Base-by-base conservation (phyloP, 805 yeast species). In the Cyberlindnera veronae region DNA sequence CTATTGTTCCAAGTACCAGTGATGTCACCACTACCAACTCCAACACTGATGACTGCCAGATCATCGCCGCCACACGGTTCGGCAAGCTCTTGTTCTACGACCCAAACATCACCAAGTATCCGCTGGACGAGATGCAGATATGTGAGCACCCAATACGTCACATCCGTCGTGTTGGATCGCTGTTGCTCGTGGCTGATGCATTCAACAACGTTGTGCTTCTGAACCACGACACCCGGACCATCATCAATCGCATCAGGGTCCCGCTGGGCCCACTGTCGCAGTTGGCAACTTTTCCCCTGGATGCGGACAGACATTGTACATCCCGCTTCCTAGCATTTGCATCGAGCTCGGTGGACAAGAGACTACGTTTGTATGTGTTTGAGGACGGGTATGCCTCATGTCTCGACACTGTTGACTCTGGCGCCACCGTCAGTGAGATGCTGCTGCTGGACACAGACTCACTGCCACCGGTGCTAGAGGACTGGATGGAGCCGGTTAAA, bases 1-100 rank as follows among this genome's bases (percentile, higher is more conserved):
- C 43, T 5, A 6, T 52, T 3, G 15, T 34, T 2, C 40, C 37
- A n/a, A 18, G 24, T 6, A 37, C 31, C n/a, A 29, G 20, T n/a
- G 20, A 14, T 9, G 20, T n/a, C n/a, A n/a, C n/a, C n/a, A n/a
- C n/a, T n/a, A n/a, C n/a, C n/a, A n/a, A n/a, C n/a, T n/a, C n/a
- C n/a, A n/a, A n/a, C n/a, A n/a, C n/a, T n/a, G 41, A 37, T 10
- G 46, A 42, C 5, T 34, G 37, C 26, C 40, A 41, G 17, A 38
- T 55, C 17, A 34, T 53, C 23, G 57, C 54, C 12, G 51, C 44
- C 4, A 46, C 58, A 8, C 38, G 57, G 26, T 55, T 54, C 42
- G 60, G 60, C 2, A 42, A 49, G 28, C 18, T 55, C 9, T 21
- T 49, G 24, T 34, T 44, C 15, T 55, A 49, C 33, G 42, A 43